Percentiles rank a stretch among this genome's conserved stretches.
phyloP scores from a whole-genome alignment of 495 filamentous ascomycete species.

The Penicillium desertorum region DNA sequence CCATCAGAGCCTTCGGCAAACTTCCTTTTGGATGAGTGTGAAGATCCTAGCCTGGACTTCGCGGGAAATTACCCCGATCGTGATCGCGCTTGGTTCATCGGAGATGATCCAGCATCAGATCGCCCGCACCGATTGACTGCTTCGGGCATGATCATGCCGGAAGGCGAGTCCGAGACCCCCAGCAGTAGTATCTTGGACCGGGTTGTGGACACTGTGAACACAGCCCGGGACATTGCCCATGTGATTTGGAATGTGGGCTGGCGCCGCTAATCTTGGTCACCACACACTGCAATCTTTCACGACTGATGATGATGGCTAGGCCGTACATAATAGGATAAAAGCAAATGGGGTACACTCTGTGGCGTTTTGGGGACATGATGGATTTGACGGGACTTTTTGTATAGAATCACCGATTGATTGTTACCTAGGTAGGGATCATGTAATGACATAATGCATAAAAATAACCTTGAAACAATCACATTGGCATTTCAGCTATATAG shows the following conservation, averaged over 20 bases:
- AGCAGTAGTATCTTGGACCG: slow-evolving; percentile 68
- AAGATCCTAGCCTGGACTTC: slow-evolving; percentile 54
- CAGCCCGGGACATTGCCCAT: slow-evolving; percentile 90
- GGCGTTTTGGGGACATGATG: not conserved
- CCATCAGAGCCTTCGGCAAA: slow-evolving; percentile 63
- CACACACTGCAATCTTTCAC: not conserved
- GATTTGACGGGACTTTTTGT: not conserved
- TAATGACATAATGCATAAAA: slow-evolving; percentile 10
- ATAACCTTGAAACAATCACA: not conserved
- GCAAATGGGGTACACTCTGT: not conserved
- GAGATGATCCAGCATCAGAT: slow-evolving; percentile 27
- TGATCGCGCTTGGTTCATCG: slow-evolving; percentile 41
- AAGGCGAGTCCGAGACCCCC: slow-evolving; percentile 64
- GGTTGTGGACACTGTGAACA: slow-evolving; percentile 93
- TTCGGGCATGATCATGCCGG: slow-evolving; percentile 85
- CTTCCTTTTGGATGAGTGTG: slow-evolving; percentile 70
- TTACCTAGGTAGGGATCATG: not conserved
- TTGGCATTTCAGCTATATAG: too few species aligned
- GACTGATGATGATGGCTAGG: not conserved
- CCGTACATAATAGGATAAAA: slow-evolving; percentile 7
- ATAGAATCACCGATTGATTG: not conserved
- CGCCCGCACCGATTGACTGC: slow-evolving; percentile 65
- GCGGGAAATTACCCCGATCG: slow-evolving; percentile 28
- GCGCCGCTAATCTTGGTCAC: slow-evolving; percentile 57
- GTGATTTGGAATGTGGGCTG: slow-evolving; percentile 99